Base-by-base conservation (phyloP, 2,329 filamentous ascomycete species). In the Orbilia brochopaga region DNA sequence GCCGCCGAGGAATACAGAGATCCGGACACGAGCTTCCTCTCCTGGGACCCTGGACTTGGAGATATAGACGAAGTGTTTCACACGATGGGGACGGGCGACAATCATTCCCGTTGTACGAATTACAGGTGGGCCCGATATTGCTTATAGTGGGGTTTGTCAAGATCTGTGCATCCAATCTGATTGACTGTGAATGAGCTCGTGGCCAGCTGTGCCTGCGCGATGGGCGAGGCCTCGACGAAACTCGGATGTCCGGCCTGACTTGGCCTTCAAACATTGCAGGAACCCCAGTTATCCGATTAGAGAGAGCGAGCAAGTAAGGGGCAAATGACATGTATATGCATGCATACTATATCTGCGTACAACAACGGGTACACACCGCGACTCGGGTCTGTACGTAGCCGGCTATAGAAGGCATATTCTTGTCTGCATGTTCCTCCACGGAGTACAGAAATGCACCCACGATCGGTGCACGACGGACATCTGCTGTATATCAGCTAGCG, bases 21-120 rank as follows among this genome's bases (percentile, higher is more conserved):
- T 17, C 32, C 35, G 30, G 21, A n/a, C 50, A 53, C 23, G 60
- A 72, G 56, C 67, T 72, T 63, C 60, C 67, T 65, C 27, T 72
- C 62, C 55, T 35, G 55, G 42, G 19, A 54, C 17, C 54, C 54
- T 35, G 37, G 55, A 32, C 56, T 40, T 7, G 21, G 3, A 55
- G 52, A 55, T 35, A 48, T 48, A 15, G 44, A 21, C 6, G 44
- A 48, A 48, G 44, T 48, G 44, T 48, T 48, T 48, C 44, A 48
- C 44, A 48, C 44, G 6, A 48, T 10, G 11, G 21, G 11, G 19
- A 19, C 19, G 44, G 44, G 44, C 44, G 44, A 48, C 8, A 48
- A 48, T 48, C 44, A 48, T 23, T 48, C 44, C 44, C 44, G 44
- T 23, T 23, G 44, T 48, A 13, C n/a, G 37, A 19, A 19, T 21